Evolutionary conservation across 23 red algal genomes (phyloP).

Genomic region (Agarophyton chilense): DNA sequence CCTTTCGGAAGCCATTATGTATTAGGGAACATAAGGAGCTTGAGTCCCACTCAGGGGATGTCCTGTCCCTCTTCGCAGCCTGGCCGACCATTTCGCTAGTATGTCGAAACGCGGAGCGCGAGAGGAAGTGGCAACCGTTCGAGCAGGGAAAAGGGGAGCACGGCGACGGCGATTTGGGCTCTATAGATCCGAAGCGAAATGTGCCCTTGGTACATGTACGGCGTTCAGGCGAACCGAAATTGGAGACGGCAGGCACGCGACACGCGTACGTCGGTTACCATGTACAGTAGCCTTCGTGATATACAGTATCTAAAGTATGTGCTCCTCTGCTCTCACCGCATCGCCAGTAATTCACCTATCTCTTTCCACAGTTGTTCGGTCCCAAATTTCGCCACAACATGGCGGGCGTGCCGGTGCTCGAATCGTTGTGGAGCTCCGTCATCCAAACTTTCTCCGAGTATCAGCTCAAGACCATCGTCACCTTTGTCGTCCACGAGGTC

Average conservation of each 20-base stretch:
- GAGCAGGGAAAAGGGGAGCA: no score
- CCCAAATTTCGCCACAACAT: background rate
- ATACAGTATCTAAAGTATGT: no score
- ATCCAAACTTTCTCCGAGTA: slow-evolving; percentile 52
- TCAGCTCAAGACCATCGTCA: slow-evolving; percentile 81
- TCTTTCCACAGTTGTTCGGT: no score
- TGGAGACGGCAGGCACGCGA: background rate
- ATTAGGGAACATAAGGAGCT: background rate
- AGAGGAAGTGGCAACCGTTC: background rate
- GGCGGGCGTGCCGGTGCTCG: slow-evolving; percentile 6
- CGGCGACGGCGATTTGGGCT: background rate
- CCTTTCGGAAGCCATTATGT: background rate
- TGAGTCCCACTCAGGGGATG: background rate
- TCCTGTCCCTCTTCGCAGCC: background rate
- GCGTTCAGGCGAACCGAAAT: background rate
- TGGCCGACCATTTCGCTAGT: background rate
- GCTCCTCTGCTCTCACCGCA: background rate
- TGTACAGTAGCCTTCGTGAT: no score
- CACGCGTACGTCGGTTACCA: background rate
- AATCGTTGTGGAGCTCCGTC: slow-evolving; percentile 39
- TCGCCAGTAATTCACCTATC: no score
- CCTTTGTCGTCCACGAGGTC: slow-evolving; percentile 91
- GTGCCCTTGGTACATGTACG: background rate
- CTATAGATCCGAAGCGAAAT: background rate
- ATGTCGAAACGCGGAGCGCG: background rate